Base-by-base conservation (phyloP, 306 rosid species). In the Begonia peltatifolia region DNA sequence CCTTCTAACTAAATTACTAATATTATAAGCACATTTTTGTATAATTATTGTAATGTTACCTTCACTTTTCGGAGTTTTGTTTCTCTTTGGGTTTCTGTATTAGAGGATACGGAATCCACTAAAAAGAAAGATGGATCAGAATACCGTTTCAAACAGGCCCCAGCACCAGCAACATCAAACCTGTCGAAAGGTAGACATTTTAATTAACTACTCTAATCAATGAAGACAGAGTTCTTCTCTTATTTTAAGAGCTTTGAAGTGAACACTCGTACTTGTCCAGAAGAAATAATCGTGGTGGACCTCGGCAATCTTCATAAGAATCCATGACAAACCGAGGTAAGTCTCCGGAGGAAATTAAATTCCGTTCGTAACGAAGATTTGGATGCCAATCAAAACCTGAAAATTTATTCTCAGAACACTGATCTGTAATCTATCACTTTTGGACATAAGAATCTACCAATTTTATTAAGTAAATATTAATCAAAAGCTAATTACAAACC, bases 91-190 rank as follows among this genome's bases (percentile, higher is more conserved):
- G 38, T 30, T 30, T 30, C 38, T 5, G 38, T 30, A 30, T 55
- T 68, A 68, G 71, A 69, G 58, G 78, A 58, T 50, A 74, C 69
- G 35, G 81, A 20, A 41, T 74, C 96, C 16, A 59, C 75, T 72
- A 77, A 79, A 69, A 87, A 86, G 76, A 79, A 74, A 41, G 99
- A 92, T 9, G 99, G 99, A 69, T 92, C 94, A 51, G 94, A 79
- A 74, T 83, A 92, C 44, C 99, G 96, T 76, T 87, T 87, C 65
- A 92, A 70, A 74, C 96, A 92, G 53, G 94, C 88, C 65, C 99
- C 96, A 64, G 89, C 96, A 54, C 96, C 99, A 43, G 94, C 96
- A 65, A 83, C 84, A 67, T 92, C 96, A 69, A 87, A 87, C 87
- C 99, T 92, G 76, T 65, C 56, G n/a, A 54, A 80, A 71, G 68